Percentiles rank a stretch among this genome's conserved stretches.
Evolutionary conservation across 2,329 filamentous ascomycete species (phyloP).

Genomic region (Fusarium mexicanum): DNA sequence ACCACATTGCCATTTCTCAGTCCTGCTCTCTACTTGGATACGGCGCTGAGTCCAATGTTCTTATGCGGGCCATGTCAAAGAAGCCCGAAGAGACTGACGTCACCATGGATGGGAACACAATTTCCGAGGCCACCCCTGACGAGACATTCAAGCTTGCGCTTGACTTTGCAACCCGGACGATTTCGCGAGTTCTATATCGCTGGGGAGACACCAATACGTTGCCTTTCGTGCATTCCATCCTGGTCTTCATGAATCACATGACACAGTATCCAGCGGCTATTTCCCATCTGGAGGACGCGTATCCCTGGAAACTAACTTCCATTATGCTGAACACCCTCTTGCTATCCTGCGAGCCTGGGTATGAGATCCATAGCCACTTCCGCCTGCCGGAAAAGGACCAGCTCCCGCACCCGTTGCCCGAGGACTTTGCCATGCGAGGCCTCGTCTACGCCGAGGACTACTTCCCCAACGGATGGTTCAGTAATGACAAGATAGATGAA

Average conservation of each 20-base stretch:
- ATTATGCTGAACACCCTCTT: slow-evolving; percentile 52
- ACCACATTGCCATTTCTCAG: slow-evolving; percentile 47
- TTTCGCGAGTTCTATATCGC: slow-evolving; percentile 59
- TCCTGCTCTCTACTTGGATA: slow-evolving; percentile 49
- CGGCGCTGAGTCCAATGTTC: slow-evolving; percentile 54
- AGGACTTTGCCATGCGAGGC: slow-evolving; percentile 74
- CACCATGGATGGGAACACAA: slow-evolving; percentile 37
- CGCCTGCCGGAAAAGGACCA: slow-evolving; percentile 56
- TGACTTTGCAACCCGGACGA: slow-evolving; percentile 55
- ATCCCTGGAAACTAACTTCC: slow-evolving; percentile 62
- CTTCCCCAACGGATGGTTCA: slow-evolving; percentile 68
- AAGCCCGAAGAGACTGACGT: slow-evolving; percentile 42
- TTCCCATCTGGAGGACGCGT: slow-evolving; percentile 52
- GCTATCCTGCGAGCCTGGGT: slow-evolving; percentile 40
- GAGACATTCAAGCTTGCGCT: slow-evolving; percentile 50
- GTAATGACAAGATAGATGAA: slow-evolving; percentile 68
- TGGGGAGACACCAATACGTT: slow-evolving; percentile 68
- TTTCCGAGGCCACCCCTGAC: slow-evolving; percentile 35
- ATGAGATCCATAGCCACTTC: slow-evolving; percentile 57
- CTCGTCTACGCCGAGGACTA: slow-evolving; percentile 69
- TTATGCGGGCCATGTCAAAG: slow-evolving; percentile 54
- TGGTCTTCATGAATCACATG: slow-evolving; percentile 67
- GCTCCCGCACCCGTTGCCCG: slow-evolving; percentile 67
- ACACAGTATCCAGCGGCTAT: slow-evolving; percentile 54
- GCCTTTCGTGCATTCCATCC: slow-evolving; percentile 69